A percentile compares a stretch with the other conserved stretches of the same genome.
phyloP scores from a whole-genome alignment of 2,329 filamentous ascomycete genomes.

The Lachnellula occidentalis region DNA sequence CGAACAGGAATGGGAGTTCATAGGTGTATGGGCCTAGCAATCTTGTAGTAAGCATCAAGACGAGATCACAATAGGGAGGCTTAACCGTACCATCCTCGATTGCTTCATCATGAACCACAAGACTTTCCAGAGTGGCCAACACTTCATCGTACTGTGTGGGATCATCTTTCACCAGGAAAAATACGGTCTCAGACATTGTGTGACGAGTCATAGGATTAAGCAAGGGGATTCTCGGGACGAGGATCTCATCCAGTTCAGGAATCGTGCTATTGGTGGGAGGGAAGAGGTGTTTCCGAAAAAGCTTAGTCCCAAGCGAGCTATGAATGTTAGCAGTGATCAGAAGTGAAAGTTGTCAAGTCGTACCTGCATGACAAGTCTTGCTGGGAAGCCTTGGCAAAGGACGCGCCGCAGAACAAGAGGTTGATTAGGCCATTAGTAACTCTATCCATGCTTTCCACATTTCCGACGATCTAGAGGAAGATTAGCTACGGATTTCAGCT shows the following conservation, averaged over 20 bases:
- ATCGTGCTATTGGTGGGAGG: conserved; percentile 41
- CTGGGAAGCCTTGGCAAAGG: conserved; percentile 23
- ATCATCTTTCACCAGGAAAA: conserved; percentile 49
- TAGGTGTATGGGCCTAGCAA: conserved; percentile 49
- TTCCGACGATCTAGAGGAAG: conserved; percentile 24
- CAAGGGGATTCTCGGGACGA: conserved; percentile 39
- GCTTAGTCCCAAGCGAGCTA: conserved; percentile 40
- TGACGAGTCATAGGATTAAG: conserved; percentile 51
- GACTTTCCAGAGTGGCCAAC: conserved; percentile 43
- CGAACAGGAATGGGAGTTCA: conserved; percentile 56
- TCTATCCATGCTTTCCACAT: conserved; percentile 29
- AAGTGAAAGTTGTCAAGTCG: neutral
- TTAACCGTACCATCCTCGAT: conserved; percentile 33
- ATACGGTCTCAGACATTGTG: conserved; percentile 56
- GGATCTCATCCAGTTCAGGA: conserved; percentile 20
- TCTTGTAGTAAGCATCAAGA: conserved; percentile 21
- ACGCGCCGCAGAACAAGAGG: conserved; percentile 31
- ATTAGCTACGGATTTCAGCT: conserved; percentile 12
- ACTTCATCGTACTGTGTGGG: conserved; percentile 44
- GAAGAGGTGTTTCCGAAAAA: conserved; percentile 64
- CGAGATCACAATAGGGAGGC: neutral
- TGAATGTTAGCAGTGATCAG: conserved; percentile 9
- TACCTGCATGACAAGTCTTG: conserved; percentile 24
- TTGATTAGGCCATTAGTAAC: conserved; percentile 34
- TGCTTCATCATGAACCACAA: conserved; percentile 45